These are phyloP conservation scores for Venturia nashicola DNA, from an alignment of 2,329 filamentous ascomycete species.

Conservation along the genomic window DNA sequence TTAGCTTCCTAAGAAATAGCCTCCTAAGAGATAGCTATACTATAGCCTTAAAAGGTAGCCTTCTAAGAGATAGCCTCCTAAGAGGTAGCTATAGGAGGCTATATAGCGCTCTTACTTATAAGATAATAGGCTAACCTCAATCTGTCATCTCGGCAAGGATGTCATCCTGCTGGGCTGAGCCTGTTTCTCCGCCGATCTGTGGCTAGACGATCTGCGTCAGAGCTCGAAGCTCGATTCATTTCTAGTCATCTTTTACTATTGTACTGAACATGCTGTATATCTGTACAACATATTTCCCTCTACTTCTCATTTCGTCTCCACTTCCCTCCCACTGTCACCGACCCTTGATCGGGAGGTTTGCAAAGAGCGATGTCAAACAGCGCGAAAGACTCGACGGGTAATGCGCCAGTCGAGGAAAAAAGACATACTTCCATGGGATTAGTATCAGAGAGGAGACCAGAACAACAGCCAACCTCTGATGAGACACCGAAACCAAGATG, in stretches of 20 bases:
- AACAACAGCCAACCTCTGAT: slow-evolving; percentile 35
- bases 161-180: not conserved
- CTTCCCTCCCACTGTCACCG: not conserved
- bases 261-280: not conserved
- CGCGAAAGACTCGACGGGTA: slow-evolving; percentile 6
- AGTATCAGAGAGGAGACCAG: slow-evolving; percentile 32
- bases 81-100: too few species aligned
- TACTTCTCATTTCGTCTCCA: not conserved
- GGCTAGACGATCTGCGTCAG: not conserved
- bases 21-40: too few species aligned
- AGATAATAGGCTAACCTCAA: not conserved
- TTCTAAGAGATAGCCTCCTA: too few species aligned
- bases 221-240: not conserved
- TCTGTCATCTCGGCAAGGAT: not conserved
- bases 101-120: too few species aligned
- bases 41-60: too few species aligned
- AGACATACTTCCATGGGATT: slow-evolving; percentile 39
- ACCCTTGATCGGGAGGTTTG: not conserved
- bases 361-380: not conserved
- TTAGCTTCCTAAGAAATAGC: too few species aligned
- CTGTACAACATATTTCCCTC: not conserved
- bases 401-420: slow-evolving; percentile 25
- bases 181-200: slow-evolving; percentile 3
- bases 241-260: not conserved
- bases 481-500: slow-evolving; percentile 30